phyloP scores from a whole-genome alignment of 306 rosid species.

The Vicia faba region DNA sequence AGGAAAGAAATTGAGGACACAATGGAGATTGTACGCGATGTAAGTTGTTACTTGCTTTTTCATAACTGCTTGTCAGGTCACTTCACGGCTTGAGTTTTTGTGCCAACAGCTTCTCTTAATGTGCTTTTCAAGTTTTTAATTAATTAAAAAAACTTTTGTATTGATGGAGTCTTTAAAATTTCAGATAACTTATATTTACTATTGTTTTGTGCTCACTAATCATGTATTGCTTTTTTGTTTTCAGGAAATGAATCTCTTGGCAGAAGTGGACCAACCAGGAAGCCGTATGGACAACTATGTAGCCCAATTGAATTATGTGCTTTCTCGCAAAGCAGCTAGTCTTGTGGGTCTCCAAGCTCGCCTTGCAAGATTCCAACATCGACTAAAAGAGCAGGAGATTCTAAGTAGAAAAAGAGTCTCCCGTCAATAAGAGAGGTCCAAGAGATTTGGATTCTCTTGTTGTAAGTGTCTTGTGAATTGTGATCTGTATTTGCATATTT shows the following conservation, averaged over 20 bases:
- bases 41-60: slow-evolving; percentile 47
- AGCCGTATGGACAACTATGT: slow-evolving; percentile 92
- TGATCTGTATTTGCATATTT: slow-evolving; percentile 33
- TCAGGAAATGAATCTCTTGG: slow-evolving; percentile 95
- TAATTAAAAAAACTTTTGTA: background rate
- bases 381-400: slow-evolving; percentile 92
- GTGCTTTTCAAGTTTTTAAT: background rate
- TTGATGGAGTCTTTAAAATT: background rate
- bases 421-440: slow-evolving; percentile 53
- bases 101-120: background rate
- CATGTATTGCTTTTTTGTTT: slow-evolving; percentile 30
- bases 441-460: slow-evolving; percentile 40
- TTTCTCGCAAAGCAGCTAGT: slow-evolving; percentile 95
- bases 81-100: slow-evolving; percentile 2
- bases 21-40: slow-evolving; percentile 99
- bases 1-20: slow-evolving; percentile 99
- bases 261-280: slow-evolving; percentile 98
- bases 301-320: slow-evolving; percentile 86
- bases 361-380: slow-evolving; percentile 95
- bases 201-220: slow-evolving; percentile 10
- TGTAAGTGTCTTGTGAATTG: slow-evolving; percentile 17
- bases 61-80: background rate
- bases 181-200: background rate
- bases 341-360: slow-evolving; percentile 98
- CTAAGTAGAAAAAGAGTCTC: slow-evolving; percentile 87